Evolutionary conservation across 179 eudicot genomes (phyloP).

Genomic region (Silene noctiflora): DNA sequence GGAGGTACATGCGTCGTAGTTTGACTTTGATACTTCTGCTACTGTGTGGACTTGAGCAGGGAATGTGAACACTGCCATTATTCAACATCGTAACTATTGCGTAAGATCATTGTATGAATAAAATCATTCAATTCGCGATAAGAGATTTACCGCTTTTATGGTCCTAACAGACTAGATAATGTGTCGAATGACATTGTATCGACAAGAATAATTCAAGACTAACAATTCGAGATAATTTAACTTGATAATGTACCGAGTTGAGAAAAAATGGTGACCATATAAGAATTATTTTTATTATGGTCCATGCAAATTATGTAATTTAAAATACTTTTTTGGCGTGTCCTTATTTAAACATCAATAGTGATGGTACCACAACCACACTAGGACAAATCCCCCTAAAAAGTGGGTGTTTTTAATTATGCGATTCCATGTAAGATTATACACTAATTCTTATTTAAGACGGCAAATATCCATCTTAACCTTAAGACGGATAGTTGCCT

Average conservation of each 20-base stretch:
- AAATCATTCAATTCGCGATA: too few relatives aligned
- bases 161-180: too few relatives aligned
- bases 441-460: too few relatives aligned
- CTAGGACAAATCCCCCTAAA: not conserved
- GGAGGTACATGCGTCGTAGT: conserved; percentile 38
- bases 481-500: too few relatives aligned
- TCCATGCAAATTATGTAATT: not conserved
- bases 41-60: conserved; percentile 42
- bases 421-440: conserved; percentile 12
- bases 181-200: too few relatives aligned
- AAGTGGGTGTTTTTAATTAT: not conserved
- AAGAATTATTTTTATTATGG: too few relatives aligned
- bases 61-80: conserved; percentile 32
- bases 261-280: too few relatives aligned
- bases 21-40: conserved; percentile 39
- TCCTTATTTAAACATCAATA: not conserved
- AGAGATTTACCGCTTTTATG: too few relatives aligned
- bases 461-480: too few relatives aligned
- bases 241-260: too few relatives aligned
- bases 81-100: not conserved
- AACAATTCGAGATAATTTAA: too few relatives aligned
- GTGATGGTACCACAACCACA: conserved; percentile 16
- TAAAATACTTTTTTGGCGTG: not conserved
- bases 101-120: not conserved
- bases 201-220: too few relatives aligned